Base-by-base conservation (phyloP, 345 rosid species). In the Zanthoxylum bungeanum region DNA sequence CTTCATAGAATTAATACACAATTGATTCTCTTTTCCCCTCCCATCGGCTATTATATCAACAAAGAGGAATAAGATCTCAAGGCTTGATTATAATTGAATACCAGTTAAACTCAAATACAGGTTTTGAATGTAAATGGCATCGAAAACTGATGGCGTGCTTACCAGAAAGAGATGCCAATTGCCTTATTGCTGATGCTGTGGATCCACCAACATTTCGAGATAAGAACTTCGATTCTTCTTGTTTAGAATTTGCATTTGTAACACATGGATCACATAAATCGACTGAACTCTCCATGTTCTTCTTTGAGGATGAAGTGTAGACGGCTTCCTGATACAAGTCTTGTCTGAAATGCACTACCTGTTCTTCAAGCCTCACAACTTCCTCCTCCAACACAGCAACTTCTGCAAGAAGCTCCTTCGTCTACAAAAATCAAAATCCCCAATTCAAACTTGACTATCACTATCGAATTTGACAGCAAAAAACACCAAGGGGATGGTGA, bases 331-430 rank as follows among this genome's bases (percentile, higher is more conserved):
- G 92, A 78, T 92, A 89, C 79, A 90, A 72, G 58, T 82, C 91
- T 60, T 89, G 90, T 67, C 93, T 80, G 55, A 80, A 85, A 79
- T 86, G 86, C 69, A 92, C 92, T 27, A 89, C 84, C 71, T 80
- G 85, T 74, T 92, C 98, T 79, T 94, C 98, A 6, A 94, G 89
- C 75, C 97, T 83, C 40, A 82, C 89, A 67, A 89, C 79, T 72
- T 94, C 98, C 82, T 94, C 98, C 75, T 94, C 98, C 73, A 92
- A 39, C 44, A 94, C 96, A 53, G 98, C 98, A 50, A 94, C 98
- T 82, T 94, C 98, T 9, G 98, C 98, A 27, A 94, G 86, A 71
- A 94, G 91, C 85, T 90, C 91, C 74, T 88, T 78, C 7, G 88
- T 85, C 98, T 94, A 77, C 81, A 78, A 69, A 62, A 78, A 46